Conservation (phyloP, 257 asterid genomes). For the Gynochthodes officinalis region DNA sequence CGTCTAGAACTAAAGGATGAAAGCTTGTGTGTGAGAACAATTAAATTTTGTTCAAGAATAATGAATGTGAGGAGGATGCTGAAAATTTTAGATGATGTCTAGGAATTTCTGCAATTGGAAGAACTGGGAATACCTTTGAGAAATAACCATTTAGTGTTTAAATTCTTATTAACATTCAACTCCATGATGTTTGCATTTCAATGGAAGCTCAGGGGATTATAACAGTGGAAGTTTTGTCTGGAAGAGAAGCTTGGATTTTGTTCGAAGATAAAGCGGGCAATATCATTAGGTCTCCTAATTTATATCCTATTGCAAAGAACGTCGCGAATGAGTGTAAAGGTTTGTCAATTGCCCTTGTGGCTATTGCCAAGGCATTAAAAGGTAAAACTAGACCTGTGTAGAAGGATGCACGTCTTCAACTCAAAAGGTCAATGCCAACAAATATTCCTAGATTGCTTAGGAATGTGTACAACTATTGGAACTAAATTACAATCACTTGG, state of each 20-base stretch:
- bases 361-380: conserved; percentile 17
- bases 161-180: conserved; percentile 18
- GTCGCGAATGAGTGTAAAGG: conserved; percentile 32
- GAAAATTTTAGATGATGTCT: conserved; percentile 28
- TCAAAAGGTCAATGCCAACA: not conserved
- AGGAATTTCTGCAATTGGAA: conserved; percentile 16
- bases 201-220: conserved; percentile 12
- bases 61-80: not conserved
- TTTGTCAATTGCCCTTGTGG: conserved; percentile 27
- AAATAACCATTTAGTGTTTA: too few relatives aligned
- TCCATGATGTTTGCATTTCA: not conserved
- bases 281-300: not conserved
- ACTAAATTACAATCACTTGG: too few relatives aligned
- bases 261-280: conserved; percentile 21
- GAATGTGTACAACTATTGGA: conserved; percentile 18
- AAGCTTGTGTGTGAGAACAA: not conserved
- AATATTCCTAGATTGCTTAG: conserved; percentile 3
- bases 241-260: too few relatives aligned
- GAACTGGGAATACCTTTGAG: conserved; percentile 19
- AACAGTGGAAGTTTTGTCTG: conserved; percentile 6
- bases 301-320: conserved; percentile 3
- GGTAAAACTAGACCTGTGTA: not conserved
- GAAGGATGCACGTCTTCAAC: conserved; percentile 21
- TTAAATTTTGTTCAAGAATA: too few relatives aligned
- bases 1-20: too few relatives aligned